Evolutionary conservation across 2,329 filamentous ascomycete genomes (phyloP).

Genomic region (Aurifilum marmelostoma): DNA sequence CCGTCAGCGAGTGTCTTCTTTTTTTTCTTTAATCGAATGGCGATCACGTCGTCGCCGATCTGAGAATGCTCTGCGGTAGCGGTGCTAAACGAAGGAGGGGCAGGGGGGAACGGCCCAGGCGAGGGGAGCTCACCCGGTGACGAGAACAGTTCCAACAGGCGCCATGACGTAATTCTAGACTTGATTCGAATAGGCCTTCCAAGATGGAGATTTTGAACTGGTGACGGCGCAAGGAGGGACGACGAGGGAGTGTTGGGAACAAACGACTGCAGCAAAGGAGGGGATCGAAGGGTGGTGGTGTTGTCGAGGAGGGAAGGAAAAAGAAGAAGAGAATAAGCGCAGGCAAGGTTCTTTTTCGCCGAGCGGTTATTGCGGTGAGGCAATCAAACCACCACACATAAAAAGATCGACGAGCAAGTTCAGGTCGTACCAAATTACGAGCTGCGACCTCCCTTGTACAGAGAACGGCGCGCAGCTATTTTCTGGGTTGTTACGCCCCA

Average conservation of each 20-base stretch:
- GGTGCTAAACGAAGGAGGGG: neutral
- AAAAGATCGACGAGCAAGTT: neutral
- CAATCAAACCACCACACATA: neutral
- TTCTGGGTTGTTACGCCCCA: neutral
- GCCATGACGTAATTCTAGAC: slow-evolving; percentile 25
- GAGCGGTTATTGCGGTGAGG: slow-evolving; percentile 5
- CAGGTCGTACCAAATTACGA: slow-evolving; percentile 14
- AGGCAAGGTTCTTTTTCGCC: neutral
- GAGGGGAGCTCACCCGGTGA: slow-evolving; percentile 74
- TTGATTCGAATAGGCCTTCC: neutral
- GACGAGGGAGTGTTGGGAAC: slow-evolving; percentile 9
- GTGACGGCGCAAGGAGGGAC: neutral
- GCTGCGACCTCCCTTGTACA: slow-evolving; percentile 14
- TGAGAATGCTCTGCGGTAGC: neutral
- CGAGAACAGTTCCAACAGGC: slow-evolving; percentile 80
- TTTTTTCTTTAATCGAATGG: neutral
- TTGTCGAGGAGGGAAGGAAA: neutral
- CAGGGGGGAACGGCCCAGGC: neutral
- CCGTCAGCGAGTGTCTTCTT: slow-evolving; percentile 35
- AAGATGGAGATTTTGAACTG: neutral
- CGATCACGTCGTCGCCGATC: neutral
- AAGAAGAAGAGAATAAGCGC: slow-evolving; percentile 21
- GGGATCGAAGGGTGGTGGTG: neutral
- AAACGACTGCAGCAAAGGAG: slow-evolving; percentile 14
- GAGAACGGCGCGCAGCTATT: neutral